Conservation (phyloP, 2,329 filamentous ascomycete genomes). For the Hymenoscyphus occultus region DNA sequence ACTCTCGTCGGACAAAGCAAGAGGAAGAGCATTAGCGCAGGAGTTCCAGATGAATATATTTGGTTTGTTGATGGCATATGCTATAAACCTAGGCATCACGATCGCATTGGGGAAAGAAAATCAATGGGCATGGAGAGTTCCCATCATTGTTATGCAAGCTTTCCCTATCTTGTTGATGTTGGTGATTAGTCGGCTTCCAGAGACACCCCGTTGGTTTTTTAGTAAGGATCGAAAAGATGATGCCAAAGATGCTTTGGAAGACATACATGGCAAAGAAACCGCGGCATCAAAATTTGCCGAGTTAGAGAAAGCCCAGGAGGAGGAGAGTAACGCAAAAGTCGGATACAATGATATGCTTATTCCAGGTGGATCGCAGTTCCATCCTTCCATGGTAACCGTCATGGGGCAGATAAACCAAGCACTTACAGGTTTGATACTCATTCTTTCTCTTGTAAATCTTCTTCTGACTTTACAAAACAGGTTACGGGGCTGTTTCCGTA, state of each 20-base stretch:
- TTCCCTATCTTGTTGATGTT: slow-evolving; percentile 54
- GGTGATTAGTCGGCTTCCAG: slow-evolving; percentile 52
- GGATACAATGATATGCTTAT: slow-evolving; percentile 57
- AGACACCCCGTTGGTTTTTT: slow-evolving; percentile 57
- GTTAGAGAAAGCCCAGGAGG: slow-evolving; percentile 48
- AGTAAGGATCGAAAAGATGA: slow-evolving; percentile 49
- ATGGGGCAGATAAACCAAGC: slow-evolving; percentile 64
- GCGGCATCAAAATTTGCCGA: slow-evolving; percentile 49
- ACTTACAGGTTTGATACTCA: slow-evolving; percentile 42
- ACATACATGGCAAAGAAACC: slow-evolving; percentile 49
- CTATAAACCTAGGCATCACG: slow-evolving; percentile 55
- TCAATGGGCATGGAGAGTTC: slow-evolving; percentile 61
- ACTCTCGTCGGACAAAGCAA: slow-evolving; percentile 52
- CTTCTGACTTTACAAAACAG: not conserved
- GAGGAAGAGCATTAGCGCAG: slow-evolving; percentile 57
- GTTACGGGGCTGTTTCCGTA: slow-evolving; percentile 57
- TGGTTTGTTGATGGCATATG: slow-evolving; percentile 58
- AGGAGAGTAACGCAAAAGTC: slow-evolving; percentile 46
- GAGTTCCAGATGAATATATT: slow-evolving; percentile 65
- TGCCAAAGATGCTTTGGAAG: slow-evolving; percentile 46
- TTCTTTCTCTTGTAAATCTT: not conserved
- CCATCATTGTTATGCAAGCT: slow-evolving; percentile 59
- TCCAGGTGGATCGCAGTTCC: slow-evolving; percentile 53
- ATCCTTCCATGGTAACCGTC: slow-evolving; percentile 57
- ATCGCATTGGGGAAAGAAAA: slow-evolving; percentile 50